Evolutionary conservation across 2,329 filamentous ascomycete genomes (phyloP), one percentile per base, ranked within the genome.

Genomic region (Fusarium penzigii): DNA sequence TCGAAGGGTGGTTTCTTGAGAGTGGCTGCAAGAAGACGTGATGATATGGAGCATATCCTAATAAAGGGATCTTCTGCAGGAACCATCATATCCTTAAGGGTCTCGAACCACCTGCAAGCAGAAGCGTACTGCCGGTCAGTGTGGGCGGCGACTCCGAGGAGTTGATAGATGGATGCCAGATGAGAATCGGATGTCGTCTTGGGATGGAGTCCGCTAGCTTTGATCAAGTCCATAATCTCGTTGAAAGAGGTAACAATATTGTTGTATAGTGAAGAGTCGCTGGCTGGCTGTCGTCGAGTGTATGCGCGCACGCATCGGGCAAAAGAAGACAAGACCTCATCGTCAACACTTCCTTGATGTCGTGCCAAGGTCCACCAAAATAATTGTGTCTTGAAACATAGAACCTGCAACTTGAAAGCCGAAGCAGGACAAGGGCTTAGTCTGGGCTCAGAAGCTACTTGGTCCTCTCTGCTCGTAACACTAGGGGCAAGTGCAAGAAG

Each of bases 401-500:
- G 68, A 1, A 77, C 72, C 60, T 92, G 88, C 1, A 91, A 68
- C 55, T 82, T 78, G 45, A 92, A 79, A 2, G 82, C 81, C 2
- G 75, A 69, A 17, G 78, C 72, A 1, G 88, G 85, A 2, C 75
- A 75, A 4, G 85, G 77, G 53, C 78, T 83, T 8, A 84, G 68
- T 25, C 78, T 76, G 9, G 76, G 70, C 53, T 87, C 81, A 5
- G 71, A 64, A 1, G 84, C 84, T 2, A 76, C 58, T 4, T 69
- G 69, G 62, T 92, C 89, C 39, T 86, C 82, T 10, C 82, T 79
- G 44, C 75, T 74, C 2, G 87, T 84, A n/a, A 88, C 75, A 61
- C 83, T 87, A 1, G 89, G 88, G 29, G 85, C 82, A 1, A 92
- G 70, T 1, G 84, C 81, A 1, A 92, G 72, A 0, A 92, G 72